Evolutionary conservation across 176 grass and related monocot genomes (phyloP).

Genomic region (Bromus sterilis): DNA sequence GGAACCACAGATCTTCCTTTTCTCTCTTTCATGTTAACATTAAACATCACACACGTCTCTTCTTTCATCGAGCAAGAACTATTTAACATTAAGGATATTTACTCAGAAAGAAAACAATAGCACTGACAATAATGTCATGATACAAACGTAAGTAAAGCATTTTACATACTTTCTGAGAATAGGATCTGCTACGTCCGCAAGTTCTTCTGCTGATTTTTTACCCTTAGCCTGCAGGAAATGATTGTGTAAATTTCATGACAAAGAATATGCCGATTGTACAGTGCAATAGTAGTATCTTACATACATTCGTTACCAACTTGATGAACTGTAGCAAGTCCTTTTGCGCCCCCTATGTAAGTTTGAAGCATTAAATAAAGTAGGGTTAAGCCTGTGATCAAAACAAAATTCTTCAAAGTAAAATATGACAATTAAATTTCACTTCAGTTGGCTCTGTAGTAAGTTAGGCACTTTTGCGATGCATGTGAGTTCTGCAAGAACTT

Average conservation of each 20-base stretch:
- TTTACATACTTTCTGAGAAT: background rate
- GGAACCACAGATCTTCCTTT: background rate
- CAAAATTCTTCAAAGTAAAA: background rate
- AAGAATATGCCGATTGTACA: background rate
- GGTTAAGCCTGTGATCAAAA: background rate
- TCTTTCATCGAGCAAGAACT: background rate
- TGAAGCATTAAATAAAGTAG: background rate
- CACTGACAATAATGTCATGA: background rate
- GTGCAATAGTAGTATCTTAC: background rate
- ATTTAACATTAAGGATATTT: background rate
- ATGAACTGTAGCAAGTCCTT: background rate
- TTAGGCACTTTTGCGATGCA: background rate
- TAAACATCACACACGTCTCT: background rate
- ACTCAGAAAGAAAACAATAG: background rate
- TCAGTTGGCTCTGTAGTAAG: background rate
- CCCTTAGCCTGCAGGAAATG: conserved; percentile 9
- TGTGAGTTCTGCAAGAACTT: background rate
- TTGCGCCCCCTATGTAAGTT: background rate
- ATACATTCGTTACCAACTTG: background rate
- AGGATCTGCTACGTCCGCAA: background rate
- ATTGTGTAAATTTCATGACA: background rate
- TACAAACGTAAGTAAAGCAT: background rate
- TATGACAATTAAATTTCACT: background rate
- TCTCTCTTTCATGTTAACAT: background rate
- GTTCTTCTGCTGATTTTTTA: background rate